Conservation (phyloP, 106 monocot genomes). For the Dendrobium nobile region DNA sequence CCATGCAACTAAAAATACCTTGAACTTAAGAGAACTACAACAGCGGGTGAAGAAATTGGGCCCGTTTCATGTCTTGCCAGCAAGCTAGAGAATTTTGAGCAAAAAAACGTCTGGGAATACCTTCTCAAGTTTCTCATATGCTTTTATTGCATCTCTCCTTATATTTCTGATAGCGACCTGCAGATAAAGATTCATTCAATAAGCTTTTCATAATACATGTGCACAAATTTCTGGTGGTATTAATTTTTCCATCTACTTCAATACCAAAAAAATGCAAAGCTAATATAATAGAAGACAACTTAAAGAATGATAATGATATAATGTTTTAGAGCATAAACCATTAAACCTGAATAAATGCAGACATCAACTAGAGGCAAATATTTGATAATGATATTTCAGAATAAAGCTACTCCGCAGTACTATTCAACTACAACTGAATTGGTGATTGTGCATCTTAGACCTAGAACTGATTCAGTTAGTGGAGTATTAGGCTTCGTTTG, state of each 20-base stretch:
- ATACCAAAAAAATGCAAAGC: not conserved
- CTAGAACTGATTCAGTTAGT: too few relatives aligned
- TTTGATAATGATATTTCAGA: not conserved
- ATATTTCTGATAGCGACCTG: slow-evolving; percentile 95
- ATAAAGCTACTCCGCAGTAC: not conserved
- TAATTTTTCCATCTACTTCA: not conserved
- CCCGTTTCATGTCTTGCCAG: too few relatives aligned
- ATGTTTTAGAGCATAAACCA: not conserved
- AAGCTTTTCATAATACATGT: not conserved
- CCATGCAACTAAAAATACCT: not conserved
- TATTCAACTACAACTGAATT: not conserved
- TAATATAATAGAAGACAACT: not conserved
- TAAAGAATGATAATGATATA: not conserved
- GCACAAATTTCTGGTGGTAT: not conserved
- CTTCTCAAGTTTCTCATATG: slow-evolving; percentile 95
- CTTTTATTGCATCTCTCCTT: slow-evolving; percentile 88
- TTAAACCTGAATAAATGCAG: not conserved
- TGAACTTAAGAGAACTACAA: not conserved
- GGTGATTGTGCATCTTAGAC: too few relatives aligned
- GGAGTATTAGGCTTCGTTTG: too few relatives aligned
- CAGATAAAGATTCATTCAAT: slow-evolving; percentile 2
- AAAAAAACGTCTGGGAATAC: slow-evolving; percentile 21
- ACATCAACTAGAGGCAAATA: not conserved
- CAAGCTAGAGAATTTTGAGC: too few relatives aligned
- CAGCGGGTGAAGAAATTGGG: not conserved